These are phyloP conservation scores for Phlebiopsis flavidoalba DNA, from an alignment of 768 basidiomycete genomes.

Conservation along the genomic window DNA sequence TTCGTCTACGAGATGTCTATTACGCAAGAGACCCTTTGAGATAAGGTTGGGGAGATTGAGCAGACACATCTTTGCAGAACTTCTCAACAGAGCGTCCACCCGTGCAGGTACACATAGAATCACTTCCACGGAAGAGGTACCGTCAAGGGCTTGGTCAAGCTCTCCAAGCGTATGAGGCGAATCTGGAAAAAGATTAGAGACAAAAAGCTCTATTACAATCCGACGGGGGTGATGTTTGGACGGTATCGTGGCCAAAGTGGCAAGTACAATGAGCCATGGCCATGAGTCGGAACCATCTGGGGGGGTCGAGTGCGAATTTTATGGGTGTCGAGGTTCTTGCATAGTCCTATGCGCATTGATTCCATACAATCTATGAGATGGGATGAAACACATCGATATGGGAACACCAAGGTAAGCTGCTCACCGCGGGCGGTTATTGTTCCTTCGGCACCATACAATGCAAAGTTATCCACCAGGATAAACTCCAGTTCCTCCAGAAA, in stretches of 20 bases:
- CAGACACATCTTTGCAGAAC: no score
- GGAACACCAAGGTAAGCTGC: background rate
- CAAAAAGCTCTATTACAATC: no score
- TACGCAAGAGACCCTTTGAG: no score
- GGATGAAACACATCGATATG: background rate
- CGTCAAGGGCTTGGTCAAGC: no score
- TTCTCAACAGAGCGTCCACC: no score
- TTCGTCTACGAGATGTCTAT: no score
- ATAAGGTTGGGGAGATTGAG: no score
- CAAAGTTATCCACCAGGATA: background rate
- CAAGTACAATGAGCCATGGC: background rate
- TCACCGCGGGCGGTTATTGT: background rate
- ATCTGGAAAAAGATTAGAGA: no score
- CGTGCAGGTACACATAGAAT: no score
- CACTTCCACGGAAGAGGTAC: no score
- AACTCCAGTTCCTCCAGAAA: background rate
- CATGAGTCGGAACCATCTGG: background rate
- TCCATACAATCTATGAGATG: background rate
- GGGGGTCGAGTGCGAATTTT: background rate
- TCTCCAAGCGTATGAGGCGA: no score
- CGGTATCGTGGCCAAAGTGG: background rate
- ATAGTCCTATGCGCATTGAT: background rate
- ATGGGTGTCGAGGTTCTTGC: background rate
- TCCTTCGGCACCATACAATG: background rate
- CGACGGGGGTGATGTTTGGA: background rate